These are phyloP conservation scores for Pseudogymnoascus sp. DNA, from an alignment of 2,329 filamentous ascomycete genomes.

Conservation along the genomic window DNA sequence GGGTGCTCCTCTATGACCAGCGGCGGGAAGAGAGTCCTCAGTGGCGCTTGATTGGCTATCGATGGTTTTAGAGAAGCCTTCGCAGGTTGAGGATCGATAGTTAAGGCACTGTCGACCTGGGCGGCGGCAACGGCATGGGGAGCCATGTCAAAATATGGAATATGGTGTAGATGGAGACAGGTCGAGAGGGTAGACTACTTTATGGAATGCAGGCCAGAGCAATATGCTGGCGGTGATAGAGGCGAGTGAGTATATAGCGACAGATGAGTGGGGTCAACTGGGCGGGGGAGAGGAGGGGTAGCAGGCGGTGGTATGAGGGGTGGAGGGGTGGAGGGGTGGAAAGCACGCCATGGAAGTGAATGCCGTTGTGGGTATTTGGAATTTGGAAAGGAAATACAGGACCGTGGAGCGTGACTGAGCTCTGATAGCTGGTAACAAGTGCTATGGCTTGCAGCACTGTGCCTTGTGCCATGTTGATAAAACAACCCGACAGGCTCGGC, in stretches of 20 bases:
- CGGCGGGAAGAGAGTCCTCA: constrained; percentile 11
- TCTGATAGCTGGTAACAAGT: not conserved
- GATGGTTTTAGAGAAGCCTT: not conserved
- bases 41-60: not conserved
- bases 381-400: not conserved
- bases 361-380: not conserved
- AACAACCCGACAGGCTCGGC: not conserved
- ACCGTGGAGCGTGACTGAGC: not conserved
- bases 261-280: not conserved
- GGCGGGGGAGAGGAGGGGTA: not conserved
- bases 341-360: not conserved
- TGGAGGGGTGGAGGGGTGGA: not conserved
- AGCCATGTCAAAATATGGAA: not conserved
- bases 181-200: not conserved
- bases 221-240: not conserved
- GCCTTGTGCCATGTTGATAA: not conserved
- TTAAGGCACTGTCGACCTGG: not conserved
- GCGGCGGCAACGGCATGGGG: not conserved
- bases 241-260: not conserved
- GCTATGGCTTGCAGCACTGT: not conserved
- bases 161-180: not conserved
- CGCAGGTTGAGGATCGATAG: not conserved
- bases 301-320: not conserved
- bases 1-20: constrained; percentile 12
- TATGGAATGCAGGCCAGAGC: not conserved